Evolutionary conservation across 2,329 filamentous ascomycete species (phyloP), one percentile per base, ranked within the genome.

Genomic region (Botrytis paeoniae): DNA sequence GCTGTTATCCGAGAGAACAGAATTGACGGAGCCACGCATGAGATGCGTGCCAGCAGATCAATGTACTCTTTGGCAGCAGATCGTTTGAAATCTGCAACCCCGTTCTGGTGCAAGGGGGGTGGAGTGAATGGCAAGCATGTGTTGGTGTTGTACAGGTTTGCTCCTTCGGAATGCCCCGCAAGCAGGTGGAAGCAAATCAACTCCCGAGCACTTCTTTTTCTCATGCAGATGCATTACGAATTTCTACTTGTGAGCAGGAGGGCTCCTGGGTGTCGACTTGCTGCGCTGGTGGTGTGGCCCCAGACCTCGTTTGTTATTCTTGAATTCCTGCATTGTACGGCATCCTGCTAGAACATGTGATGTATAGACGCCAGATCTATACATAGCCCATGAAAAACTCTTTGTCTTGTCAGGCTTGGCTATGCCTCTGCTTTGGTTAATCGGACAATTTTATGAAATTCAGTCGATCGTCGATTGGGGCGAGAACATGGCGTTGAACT

Each of bases 111-210:
- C 37, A 32, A 39, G 37, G 48, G 25, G 10, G 25, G 22, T 14
- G 45, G 35, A 10, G 39, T 68, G 35, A 57, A 57, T 41, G 25
- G 16, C 35, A 68, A 57, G 48, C 65, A 68, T 69, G 65, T 69
- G 48, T 41, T 57, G 65, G 37, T 43, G 35, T 32, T 68, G n/a
- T 57, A 57, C 37, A 69, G 48, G 9, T 32, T 43, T 29, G 2
- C 37, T 69, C 37, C 65, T 69, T 29, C 48, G 25, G 37, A 57
- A 57, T 43, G n/a, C 65, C 65, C 48, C 48, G 35, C 35, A 41
- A 57, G 48, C 35, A 69, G 65, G 16, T 29, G 41, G 35, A 32
- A 18, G 37, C 37, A 32, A 69, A 9, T 32, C 18, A 43, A n/a
- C 16, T 1, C n/a, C 51, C 35, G 18, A 41, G 65, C 35, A 59